Evolutionary conservation across 176 grass and related monocot species (phyloP), one percentile per base, ranked within the genome.

Genomic region (Alloteropsis semialata): DNA sequence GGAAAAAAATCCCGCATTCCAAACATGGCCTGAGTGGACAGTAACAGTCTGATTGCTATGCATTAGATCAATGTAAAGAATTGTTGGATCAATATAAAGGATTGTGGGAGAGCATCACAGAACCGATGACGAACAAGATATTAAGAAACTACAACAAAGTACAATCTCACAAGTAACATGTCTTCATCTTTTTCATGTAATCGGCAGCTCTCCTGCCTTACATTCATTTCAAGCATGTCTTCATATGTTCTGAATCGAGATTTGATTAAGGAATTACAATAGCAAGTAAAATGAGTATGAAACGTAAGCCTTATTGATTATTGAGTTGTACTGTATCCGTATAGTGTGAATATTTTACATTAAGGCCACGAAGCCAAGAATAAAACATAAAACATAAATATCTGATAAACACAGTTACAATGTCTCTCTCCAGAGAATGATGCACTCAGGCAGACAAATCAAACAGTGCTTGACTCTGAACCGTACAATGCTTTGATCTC

Each of bases 401-500:
- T 51, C 69, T 75, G 19, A 81, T 32, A 12, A 81, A 67, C 60
- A 27, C 10, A 16, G 0, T 58, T 22, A 72, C 41, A 75, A 5
- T 16, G 9, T 65, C 1, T 10, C 39, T 25, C 24, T 37, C 22
- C 8, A 2, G 46, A 71, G 2, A 46, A 56, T 72, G 4, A 80
- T 46, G 15, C 21, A 48, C 61, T 28, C 68, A 41, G 34, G 21
- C 21, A 62, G 61, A 28, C 13, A 21, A 41, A 77, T 79, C 81
- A 92, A 84, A 72, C 39, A 21, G 37, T 71, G 72, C 22, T 67
- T 65, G 76, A 57, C 64, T 89, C 82, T 13, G 84, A 90, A 82
- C 93, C 91, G 43, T 99, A 99, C 34, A 99, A 79, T 70, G 83
- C 81, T 79, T 92, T 99, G 46, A 99, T 81, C 41, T 96, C 91